Evolutionary conservation across 768 basidiomycete genomes (phyloP), one percentile per base, ranked within the genome.

Genomic region (Lactarius hatsudake): DNA sequence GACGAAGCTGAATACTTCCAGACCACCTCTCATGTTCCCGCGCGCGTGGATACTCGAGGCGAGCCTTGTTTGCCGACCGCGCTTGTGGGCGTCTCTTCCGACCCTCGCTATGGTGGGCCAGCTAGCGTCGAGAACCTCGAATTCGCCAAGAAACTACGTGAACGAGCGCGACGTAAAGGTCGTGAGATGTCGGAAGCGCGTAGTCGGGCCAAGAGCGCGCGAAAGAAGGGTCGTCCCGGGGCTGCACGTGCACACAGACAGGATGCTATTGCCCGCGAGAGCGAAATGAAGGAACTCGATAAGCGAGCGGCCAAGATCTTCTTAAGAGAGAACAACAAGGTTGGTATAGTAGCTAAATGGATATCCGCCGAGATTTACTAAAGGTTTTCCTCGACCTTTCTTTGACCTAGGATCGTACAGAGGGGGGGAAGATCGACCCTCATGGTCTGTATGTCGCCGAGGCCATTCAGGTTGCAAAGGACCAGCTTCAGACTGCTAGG

Each of bases 261-360:
- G 10, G 15, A 9, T 1, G 62, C 32, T 2, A 34, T 26, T 7
- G 23, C 40, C 3, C 42, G 45, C 12, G 20, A 63, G 42, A 59
- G 32, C 8, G 8, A 20, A n/a, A 67, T n/a, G 62, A 43, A 55
- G 32, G 18, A 20, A 5, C 0, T 60, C 20, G 23, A 68, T 60
- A 42, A 28, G 54, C 45, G 13, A 15, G 66, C 62, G 0, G 66
- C 66, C 15, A 28, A 30, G 23, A 56, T 68, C 5, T 13, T 61
- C 13, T 64, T 67, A 3, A 56, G 2, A 36, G 26, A 60, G 34
- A 68, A 64, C 0, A 68, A 68, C 57, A 59, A 68, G 66, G 66
- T 68, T 59, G 12, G 34, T 28, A 45, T 2, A 3, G 9, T n/a
- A 10, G 10, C 34, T 36, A 36, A 36, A 10, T 9, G 23, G 28